Base-by-base conservation (phyloP, 345 rosid genomes). In the Citrus trifoliata region DNA sequence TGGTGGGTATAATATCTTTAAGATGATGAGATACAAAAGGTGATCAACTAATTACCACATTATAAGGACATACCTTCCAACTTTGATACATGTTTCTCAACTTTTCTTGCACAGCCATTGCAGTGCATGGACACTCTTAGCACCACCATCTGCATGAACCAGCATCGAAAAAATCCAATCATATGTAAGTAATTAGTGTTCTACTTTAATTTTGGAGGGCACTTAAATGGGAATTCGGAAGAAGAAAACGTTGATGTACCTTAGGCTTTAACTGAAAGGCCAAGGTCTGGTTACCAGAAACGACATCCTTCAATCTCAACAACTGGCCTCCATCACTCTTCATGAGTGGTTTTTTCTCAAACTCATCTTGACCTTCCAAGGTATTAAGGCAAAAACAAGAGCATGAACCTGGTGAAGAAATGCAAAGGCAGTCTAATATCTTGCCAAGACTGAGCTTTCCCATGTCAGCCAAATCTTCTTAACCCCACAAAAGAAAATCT, bases 81-180 rank as follows among this genome's bases (percentile, higher is more conserved):
- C 83, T 90, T 95, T 30, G 97, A 85, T 80, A 95, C 86, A 79
- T 95, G 98, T 85, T 93, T 95, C 90, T 93, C 92, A 32, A 95
- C 97, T 84, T 88, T 93, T 81, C 87, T 93, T 7, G 97, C 97
- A 75, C 98, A 95, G n/a, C 97, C 98, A 67, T 85, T 71, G 84
- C 98, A 95, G 83, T 95, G 97, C 92, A 93, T 92, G 37, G 98
- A 90, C 79, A 93, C 98, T 85, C 89, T 87, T 69, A 93, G 83
- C 80, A 91, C 92, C 87, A 93, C 98, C 86, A 86, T 88, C 98
- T 95, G 60, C 87, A 84, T 22, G 32, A 24, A 16, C 6, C 77
- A 63, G 76, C 35, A 40, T 68, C 73, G n/a, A 14, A 40, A 65
- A 27, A 42, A 35, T 27, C 56, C n/a, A 32, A 59, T 18, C 67